Conservation (phyloP, 768 basidiomycete species). For the Lactifluus pinguis region DNA sequence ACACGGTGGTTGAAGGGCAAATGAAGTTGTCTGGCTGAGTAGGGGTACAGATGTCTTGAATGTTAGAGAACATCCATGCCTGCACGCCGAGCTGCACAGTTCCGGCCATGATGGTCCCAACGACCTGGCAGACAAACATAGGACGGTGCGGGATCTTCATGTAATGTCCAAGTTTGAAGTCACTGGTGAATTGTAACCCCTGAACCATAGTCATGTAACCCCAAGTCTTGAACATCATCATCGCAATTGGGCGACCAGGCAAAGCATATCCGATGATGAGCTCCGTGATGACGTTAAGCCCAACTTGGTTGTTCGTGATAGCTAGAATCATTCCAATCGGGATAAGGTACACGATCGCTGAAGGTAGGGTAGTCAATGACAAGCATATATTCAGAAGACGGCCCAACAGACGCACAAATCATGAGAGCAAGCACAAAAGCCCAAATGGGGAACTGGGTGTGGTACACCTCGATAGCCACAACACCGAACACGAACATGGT, state of each 20-base stretch:
- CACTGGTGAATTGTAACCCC: constrained; percentile 59
- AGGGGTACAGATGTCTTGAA: constrained; percentile 47
- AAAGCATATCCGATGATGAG: constrained; percentile 71
- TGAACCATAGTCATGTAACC: constrained; percentile 67
- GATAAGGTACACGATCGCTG: constrained; percentile 35
- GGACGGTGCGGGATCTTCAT: constrained; percentile 24
- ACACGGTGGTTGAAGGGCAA: constrained; percentile 61
- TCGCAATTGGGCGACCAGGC: constrained; percentile 74
- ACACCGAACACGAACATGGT: constrained; percentile 62
- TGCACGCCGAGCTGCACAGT: constrained; percentile 74
- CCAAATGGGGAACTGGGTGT: constrained; percentile 64
- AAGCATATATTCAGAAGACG: neutral
- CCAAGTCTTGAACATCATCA: constrained; percentile 83
- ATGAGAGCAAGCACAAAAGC: constrained; percentile 62
- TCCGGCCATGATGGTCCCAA: constrained; percentile 59
- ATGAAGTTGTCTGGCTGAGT: constrained; percentile 54
- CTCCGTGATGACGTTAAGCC: constrained; percentile 68
- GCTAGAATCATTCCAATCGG: constrained; percentile 44
- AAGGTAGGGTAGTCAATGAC: neutral
- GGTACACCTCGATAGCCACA: constrained; percentile 61
- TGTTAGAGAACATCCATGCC: constrained; percentile 65
- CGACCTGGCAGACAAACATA: constrained; percentile 65
- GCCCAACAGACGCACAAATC: constrained; percentile 34
- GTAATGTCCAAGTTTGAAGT: constrained; percentile 21
- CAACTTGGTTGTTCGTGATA: constrained; percentile 37